These are phyloP conservation scores for Mortierella sp. DNA, from an alignment of 371 early-diverging fungal genomes.

Conservation along the genomic window DNA sequence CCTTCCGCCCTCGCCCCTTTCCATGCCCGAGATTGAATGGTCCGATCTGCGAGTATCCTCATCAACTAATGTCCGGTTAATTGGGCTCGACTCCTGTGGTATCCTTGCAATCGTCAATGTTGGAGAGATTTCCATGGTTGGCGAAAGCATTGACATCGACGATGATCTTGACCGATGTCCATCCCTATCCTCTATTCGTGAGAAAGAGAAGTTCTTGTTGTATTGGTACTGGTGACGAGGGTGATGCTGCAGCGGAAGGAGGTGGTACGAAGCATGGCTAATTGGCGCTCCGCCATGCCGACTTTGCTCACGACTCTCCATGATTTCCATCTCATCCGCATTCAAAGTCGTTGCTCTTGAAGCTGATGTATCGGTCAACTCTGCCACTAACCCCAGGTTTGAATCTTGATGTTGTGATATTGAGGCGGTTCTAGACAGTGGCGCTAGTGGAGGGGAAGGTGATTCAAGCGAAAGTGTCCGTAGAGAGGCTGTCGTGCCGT, in stretches of 20 bases:
- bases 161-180: slow-evolving; percentile 21
- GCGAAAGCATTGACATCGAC: slow-evolving; percentile 14
- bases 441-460: neutral
- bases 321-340: no score
- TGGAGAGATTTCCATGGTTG: slow-evolving; percentile 13
- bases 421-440: neutral
- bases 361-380: neutral
- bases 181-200: neutral
- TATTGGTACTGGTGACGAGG: no score
- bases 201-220: neutral
- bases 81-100: no score
- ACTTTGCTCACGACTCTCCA: no score
- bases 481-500: slow-evolving; percentile 26
- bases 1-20: no score
- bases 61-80: no score
- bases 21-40: no score
- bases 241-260: no score
- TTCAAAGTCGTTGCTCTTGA: neutral
- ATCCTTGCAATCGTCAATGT: no score
- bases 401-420: neutral
- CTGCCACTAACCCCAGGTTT: neutral
- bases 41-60: no score
- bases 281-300: no score
- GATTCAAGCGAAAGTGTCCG: slow-evolving; percentile 33
- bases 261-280: no score